Base-by-base conservation (phyloP, 106 monocot species). In the Alisma plantagoaquatica region DNA sequence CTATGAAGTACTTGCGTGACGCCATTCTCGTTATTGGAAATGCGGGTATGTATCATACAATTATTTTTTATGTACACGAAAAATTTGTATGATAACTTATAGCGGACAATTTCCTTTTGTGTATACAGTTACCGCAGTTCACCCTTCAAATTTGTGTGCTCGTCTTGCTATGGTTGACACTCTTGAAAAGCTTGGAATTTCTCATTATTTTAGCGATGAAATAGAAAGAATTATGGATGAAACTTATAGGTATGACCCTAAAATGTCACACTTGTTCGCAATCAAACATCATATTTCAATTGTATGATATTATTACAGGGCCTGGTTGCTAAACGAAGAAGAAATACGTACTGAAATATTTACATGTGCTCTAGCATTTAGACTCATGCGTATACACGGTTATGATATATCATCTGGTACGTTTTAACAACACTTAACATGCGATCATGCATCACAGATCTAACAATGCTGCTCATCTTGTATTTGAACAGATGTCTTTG, bases 331-430 rank as follows among this genome's bases (percentile, higher is more conserved):
- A 41, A 77, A 72, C 33, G 84, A 85, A 60, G 96, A 84, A 46
- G 78, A 98, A 62, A 63, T 98, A 51, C 53, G 24, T 47, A 74
- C 63, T 53, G 76, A 82, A 22, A 35, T 74, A 55, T 28, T 66
- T 15, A 82, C 84, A 18, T 68, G 64, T 70, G 81, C 84, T 41
- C 52, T 98, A 68, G 85, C 96, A 53, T 98, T 98, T 75, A 73
- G 96, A 29, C 57, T 85, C 71, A 45, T 98, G 29, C 71, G 84
- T 47, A 73, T 85, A 73, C 63, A 98, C 61, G 96, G 89, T 57
- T 98, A 85, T 69, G 68, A 68, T 30, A 23, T 98, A 19, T 85
- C 84, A 55, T 76, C 89, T 60, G 78, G 96, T 87, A 68, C n/a
- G n/a, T n/a, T n/a, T n/a, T n/a, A n/a, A n/a, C n/a, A n/a, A n/a